phyloP scores from a whole-genome alignment of 495 filamentous ascomycete genomes.

The Penicillium maclennaniae region DNA sequence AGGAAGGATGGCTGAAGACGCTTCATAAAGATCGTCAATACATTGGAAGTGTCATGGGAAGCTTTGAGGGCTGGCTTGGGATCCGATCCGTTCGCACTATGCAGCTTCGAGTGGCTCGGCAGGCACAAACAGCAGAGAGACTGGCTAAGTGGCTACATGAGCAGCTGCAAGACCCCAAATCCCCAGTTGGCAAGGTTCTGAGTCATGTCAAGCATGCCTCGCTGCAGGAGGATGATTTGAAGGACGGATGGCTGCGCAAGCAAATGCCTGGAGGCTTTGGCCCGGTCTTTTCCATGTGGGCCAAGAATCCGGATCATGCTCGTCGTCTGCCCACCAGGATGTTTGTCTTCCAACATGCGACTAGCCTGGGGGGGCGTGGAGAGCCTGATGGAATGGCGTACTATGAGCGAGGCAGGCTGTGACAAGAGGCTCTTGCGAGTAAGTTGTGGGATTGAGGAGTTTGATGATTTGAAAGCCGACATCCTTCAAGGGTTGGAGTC shows the following conservation, averaged over 20 bases:
- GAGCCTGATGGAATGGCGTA: constrained; percentile 66
- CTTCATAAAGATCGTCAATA: constrained; percentile 62
- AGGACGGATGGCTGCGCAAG: constrained; percentile 64
- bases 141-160: constrained; percentile 67
- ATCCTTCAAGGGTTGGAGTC: constrained; percentile 13
- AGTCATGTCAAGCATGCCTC: constrained; percentile 67
- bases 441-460: constrained; percentile 20
- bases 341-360: constrained; percentile 85
- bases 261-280: constrained; percentile 92
- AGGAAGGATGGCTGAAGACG: constrained; percentile 47
- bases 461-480: constrained; percentile 17
- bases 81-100: constrained; percentile 79
- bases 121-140: constrained; percentile 60
- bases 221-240: constrained; percentile 52
- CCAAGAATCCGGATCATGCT: constrained; percentile 57
- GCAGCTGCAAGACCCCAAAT: constrained; percentile 30
- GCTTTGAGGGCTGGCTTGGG: constrained; percentile 85
- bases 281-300: constrained; percentile 73
- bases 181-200: constrained; percentile 47
- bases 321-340: constrained; percentile 71
- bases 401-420: constrained; percentile 52
- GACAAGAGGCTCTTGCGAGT: constrained; percentile 12
- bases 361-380: constrained; percentile 90
- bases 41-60: constrained; percentile 84
- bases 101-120: constrained; percentile 69